A percentile compares a stretch with the other conserved stretches of the same genome.
These are phyloP conservation scores for Penicillium vulpinum DNA, from an alignment of 2,329 filamentous ascomycete species.

Conservation along the genomic window DNA sequence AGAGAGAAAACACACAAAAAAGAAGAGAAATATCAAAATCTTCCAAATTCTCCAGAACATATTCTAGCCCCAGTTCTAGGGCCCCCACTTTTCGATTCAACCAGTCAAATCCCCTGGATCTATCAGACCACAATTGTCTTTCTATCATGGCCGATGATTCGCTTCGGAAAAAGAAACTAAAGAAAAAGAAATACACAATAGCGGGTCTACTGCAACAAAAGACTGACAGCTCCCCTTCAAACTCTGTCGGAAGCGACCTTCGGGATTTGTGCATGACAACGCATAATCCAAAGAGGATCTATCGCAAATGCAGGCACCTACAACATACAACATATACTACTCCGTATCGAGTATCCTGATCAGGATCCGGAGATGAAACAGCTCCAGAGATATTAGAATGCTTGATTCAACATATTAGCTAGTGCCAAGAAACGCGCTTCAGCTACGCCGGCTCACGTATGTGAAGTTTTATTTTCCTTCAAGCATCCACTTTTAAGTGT, in stretches of 20 bases:
- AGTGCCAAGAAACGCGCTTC: conserved; percentile 2
- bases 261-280: neutral
- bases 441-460: neutral
- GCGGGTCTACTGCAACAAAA: neutral
- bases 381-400: neutral
- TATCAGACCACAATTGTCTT: conserved; percentile 21
- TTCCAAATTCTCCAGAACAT: neutral
- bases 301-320: neutral
- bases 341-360: neutral
- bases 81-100: too few relatives aligned
- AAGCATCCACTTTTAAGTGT: neutral
- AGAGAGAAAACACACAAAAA: neutral
- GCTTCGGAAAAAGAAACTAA: neutral
- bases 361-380: neutral
- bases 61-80: neutral
- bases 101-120: conserved; percentile 20
- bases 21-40: neutral
- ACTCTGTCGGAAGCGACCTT: neutral
- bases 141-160: conserved; percentile 12
- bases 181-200: neutral
- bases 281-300: neutral
- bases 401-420: neutral
- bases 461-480: neutral
- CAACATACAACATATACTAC: too few relatives aligned
- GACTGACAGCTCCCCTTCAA: conserved; percentile 5